Evolutionary conservation across 768 basidiomycete species (phyloP).

Genomic region (Pleurotus tuber-regium): DNA sequence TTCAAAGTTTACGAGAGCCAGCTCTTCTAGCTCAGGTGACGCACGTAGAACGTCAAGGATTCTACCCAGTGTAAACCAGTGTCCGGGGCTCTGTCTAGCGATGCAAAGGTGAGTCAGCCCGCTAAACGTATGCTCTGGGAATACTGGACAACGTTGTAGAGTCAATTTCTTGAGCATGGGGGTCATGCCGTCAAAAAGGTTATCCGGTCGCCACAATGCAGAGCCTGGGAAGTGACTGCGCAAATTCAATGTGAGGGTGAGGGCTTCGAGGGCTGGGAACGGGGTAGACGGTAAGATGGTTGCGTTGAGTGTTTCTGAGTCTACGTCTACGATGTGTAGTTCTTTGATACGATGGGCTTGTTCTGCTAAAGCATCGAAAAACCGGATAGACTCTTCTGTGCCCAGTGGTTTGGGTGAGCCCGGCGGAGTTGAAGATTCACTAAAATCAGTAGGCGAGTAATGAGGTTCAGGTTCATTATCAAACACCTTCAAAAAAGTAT

Average conservation of each 20-base stretch:
- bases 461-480: too few species aligned
- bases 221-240: not conserved
- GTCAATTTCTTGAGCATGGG: not conserved
- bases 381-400: not conserved
- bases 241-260: not conserved
- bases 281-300: not conserved
- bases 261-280: not conserved
- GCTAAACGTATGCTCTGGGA: not conserved
- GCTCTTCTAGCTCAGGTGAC: not conserved
- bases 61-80: not conserved
- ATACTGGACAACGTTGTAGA: not conserved
- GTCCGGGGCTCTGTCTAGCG: too few species aligned
- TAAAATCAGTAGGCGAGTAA: too few species aligned
- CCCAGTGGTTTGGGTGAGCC: not conserved
- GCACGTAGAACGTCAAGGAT: not conserved
- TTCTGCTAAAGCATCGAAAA: not conserved
- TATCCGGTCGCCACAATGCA: not conserved
- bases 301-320: not conserved
- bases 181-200: not conserved
- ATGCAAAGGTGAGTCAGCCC: not conserved
- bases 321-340: not conserved
- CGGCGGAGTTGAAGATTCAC: too few species aligned
- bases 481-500: not conserved
- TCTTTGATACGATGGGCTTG: not conserved
- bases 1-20: not conserved